phyloP scores from a whole-genome alignment of 345 rosid species.

The Acer saccharum region DNA sequence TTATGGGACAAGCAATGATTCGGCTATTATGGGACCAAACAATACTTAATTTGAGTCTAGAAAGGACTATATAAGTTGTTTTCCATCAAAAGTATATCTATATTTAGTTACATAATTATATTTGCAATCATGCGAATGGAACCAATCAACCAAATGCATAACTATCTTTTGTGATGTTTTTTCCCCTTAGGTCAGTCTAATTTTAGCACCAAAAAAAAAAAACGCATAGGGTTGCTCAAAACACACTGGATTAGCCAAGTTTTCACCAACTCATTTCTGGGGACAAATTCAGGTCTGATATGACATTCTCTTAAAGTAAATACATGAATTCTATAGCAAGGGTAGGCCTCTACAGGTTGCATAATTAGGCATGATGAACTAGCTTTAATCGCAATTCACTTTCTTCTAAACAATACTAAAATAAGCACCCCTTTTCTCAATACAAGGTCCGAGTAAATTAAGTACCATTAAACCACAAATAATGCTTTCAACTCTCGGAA shows the following conservation, averaged over 20 bases:
- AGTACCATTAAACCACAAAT: not conserved
- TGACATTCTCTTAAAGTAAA: not conserved
- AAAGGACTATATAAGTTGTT: not conserved
- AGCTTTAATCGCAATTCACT: too few relatives aligned
- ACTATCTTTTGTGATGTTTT: too few relatives aligned
- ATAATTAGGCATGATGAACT: not conserved
- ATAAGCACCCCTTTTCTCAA: not conserved
- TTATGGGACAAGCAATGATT: not conserved
- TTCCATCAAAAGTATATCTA: not conserved
- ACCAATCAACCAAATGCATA: too few relatives aligned
- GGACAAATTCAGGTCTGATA: not conserved
- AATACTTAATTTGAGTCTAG: not conserved
- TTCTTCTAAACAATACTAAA: not conserved
- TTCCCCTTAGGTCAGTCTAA: too few relatives aligned
- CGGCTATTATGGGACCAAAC: not conserved
- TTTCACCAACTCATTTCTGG: not conserved
- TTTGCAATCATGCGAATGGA: not conserved
- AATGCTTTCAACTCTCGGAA: not conserved
- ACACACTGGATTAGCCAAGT: slow-evolving; percentile 1
- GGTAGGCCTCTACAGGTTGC: not conserved
- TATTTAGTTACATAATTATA: not conserved
- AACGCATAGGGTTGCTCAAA: not conserved
- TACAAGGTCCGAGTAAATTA: not conserved
- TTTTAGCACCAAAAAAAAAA: too few relatives aligned
- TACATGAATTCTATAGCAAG: too few relatives aligned